Conservation (phyloP, 2,329 filamentous ascomycete species). For the Coniochaeta sp. region DNA sequence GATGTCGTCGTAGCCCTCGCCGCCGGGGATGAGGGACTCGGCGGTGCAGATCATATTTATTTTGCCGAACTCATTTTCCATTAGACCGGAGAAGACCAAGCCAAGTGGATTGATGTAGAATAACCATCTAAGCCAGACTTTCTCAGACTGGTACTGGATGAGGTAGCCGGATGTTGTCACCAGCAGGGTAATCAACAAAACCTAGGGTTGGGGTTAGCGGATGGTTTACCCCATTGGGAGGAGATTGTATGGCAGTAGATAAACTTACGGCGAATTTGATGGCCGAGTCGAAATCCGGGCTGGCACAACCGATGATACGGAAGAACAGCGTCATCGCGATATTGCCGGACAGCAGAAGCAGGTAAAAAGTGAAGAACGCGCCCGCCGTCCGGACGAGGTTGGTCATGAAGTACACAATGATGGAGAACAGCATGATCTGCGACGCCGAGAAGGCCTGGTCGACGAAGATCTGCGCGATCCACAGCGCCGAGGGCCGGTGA, state of each 20-base stretch:
- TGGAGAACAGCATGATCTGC: conserved; percentile 64
- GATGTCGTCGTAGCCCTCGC: conserved; percentile 63
- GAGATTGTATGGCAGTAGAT: too few species aligned
- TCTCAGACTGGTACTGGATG: conserved; percentile 69
- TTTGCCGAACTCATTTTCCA: conserved; percentile 78
- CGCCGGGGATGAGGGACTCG: conserved; percentile 63
- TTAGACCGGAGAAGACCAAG: conserved; percentile 68
- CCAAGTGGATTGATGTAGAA: conserved; percentile 72
- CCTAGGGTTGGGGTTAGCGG: too few species aligned
- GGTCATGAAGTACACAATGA: conserved; percentile 77
- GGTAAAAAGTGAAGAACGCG: conserved; percentile 70
- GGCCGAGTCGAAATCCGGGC: conserved; percentile 77
- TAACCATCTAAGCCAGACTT: conserved; percentile 79
- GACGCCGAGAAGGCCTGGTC: conserved; percentile 66
- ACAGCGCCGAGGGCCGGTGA: conserved; percentile 73
- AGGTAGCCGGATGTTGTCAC: conserved; percentile 76
- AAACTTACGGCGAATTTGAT: conserved; percentile 75
- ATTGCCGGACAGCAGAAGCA: conserved; percentile 63
- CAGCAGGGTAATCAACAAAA: conserved; percentile 76
- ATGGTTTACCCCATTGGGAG: too few species aligned
- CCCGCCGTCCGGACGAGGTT: conserved; percentile 62
- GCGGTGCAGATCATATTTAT: conserved; percentile 62
- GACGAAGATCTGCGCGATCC: conserved; percentile 76
- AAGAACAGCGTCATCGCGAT: conserved; percentile 73
- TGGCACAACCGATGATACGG: conserved; percentile 65